Base-by-base conservation (phyloP, 192 early-diverging fungal genomes). In the Coemansia interrupta region DNA sequence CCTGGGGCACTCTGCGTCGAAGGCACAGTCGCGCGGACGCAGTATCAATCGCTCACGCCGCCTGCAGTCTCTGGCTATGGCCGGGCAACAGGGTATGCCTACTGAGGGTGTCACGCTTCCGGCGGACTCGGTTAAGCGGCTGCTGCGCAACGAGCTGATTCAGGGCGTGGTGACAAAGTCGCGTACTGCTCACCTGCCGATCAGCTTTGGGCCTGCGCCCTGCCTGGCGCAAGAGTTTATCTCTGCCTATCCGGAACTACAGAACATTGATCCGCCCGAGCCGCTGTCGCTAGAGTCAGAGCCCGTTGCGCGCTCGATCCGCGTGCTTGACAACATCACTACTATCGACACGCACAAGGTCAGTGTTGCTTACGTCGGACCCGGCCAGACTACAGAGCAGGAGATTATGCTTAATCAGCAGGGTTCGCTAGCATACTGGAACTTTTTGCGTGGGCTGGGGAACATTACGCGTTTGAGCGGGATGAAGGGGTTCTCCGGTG, bases 321-420 rank as follows among this genome's bases (percentile, higher is more conserved):
- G 83, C 17, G 86, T 90, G 4, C 76, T 99, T 60, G 96, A 99
- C 75, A 82, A 80, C 36, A 95, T 85, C 2, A 88, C 93, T 4
- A 89, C 93, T 3, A 86, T 92, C 4, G 93, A 99, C 70, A 84
- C 94, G 60, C 91, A 97, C 81, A 99, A 99, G 79, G 90, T 97
- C 64, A 94, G 94, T 13, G 87, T 99, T 8, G 75, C 94, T 0
- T 99, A 96, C 68, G 90, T 96, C 22, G 92, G 89, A 10, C 89
- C 85, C 8, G 85, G 84, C 6, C 94, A 99, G 68, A 87, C 66
- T 2, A 86, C 84, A 12, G 96, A 99, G 75, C 63, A 65, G 4
- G 89, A 91, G 59, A 99, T 99, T 29, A 61, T 99, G 30, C 68
- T 82, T n/a, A 99, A 96, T 70, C 83, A 78, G 22, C 80, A 85